These are phyloP conservation scores for Fusarium duplospermum DNA, from an alignment of 2,329 filamentous ascomycete genomes.

Conservation along the genomic window DNA sequence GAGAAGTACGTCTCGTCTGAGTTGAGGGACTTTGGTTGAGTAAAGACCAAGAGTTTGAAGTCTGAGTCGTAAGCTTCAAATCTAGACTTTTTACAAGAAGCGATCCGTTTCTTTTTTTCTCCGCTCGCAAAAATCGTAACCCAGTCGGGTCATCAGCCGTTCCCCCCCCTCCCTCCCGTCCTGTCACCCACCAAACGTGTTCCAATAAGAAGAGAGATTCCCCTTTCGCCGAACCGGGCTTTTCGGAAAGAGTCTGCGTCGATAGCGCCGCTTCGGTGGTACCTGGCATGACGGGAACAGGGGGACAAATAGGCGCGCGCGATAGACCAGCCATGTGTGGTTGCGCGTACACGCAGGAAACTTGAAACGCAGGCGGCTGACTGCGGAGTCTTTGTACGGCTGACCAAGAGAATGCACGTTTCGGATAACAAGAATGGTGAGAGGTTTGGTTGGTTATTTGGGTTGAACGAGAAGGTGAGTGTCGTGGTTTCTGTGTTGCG, in stretches of 20 bases:
- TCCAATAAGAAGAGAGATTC: background rate
- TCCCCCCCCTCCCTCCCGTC: background rate
- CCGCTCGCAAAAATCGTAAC: background rate
- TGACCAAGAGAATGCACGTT: background rate
- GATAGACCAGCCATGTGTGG: background rate
- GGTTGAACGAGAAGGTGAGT: background rate
- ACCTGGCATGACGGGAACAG: constrained; percentile 18
- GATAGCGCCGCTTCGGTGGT: constrained; percentile 14
- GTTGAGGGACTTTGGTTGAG: background rate
- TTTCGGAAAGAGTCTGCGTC: background rate
- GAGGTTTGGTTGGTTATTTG: background rate
- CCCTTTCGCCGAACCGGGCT: background rate
- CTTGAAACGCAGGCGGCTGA: background rate
- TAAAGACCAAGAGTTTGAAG: background rate
- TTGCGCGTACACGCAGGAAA: background rate
- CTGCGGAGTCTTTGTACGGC: background rate
- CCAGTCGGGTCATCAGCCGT: background rate
- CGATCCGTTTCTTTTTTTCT: background rate
- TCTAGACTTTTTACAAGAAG: background rate
- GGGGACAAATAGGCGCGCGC: background rate
- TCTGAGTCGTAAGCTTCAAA: background rate
- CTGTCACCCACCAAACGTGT: background rate
- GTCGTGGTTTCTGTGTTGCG: background rate
- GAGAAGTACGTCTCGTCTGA: background rate
- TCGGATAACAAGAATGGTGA: background rate